Evolutionary conservation across 805 yeast genomes (phyloP).

Genomic region (Metschnikowia orientalis): DNA sequence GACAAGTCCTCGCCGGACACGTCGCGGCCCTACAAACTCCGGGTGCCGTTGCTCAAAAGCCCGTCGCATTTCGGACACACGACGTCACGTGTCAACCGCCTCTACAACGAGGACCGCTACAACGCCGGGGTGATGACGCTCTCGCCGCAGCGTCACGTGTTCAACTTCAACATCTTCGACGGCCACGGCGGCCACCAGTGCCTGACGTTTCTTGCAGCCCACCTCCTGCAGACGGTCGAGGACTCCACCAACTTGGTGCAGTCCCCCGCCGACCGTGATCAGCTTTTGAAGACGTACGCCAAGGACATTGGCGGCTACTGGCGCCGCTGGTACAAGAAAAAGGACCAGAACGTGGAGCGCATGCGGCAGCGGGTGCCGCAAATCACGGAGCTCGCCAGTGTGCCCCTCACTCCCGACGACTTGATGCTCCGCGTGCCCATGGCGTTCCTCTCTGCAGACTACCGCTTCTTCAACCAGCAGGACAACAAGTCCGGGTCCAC

Average conservation of each 20-base stretch:
- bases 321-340: conserved; percentile 64
- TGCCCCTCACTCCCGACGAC: conserved; percentile 42
- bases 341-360: conserved; percentile 27
- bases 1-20: conserved; percentile 16
- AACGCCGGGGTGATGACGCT: conserved; percentile 56
- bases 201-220: conserved; percentile 51
- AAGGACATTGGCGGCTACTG: conserved; percentile 76
- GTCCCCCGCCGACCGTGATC: conserved; percentile 31
- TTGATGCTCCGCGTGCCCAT: conserved; percentile 56
- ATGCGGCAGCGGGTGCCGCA: conserved; percentile 21
- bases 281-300: conserved; percentile 51
- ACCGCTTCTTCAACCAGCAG: conserved; percentile 44
- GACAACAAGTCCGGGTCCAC: conserved; percentile 61
- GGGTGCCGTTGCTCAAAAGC: conserved; percentile 56
- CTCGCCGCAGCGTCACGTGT: conserved; percentile 25
- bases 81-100: conserved; percentile 69
- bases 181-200: conserved; percentile 93
- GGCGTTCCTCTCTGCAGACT: conserved; percentile 63
- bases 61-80: conserved; percentile 79
- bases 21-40: conserved; percentile 29
- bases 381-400: conserved; percentile 12
- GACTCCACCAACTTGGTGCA: conserved; percentile 5
- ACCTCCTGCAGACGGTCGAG: conserved; percentile 55
- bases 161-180: conserved; percentile 77
- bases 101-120: conserved; percentile 77